Evolutionary conservation across 257 asterid genomes (phyloP), one percentile per base, ranked within the genome.

Genomic region (Ballota nigra): DNA sequence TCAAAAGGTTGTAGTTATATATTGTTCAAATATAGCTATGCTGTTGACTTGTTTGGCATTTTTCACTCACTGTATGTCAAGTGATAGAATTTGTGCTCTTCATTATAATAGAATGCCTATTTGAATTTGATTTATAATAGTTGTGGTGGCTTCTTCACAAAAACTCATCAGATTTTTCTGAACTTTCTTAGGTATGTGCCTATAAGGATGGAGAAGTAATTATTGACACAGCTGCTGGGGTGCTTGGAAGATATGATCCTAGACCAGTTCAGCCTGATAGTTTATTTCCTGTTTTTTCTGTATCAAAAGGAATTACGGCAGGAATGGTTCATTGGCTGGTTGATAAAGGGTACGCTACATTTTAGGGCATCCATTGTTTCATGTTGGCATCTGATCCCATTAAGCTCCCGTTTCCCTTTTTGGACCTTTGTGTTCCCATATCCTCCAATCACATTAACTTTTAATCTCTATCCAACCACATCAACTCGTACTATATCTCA

Each of bases 231-330:
- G 87, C 98, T 72, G 98, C 98, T 86, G 97, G 98, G 70, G 85
- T 76, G 63, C 98, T 94, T 61, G 98, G 98, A 78, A 87, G 92
- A 91, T 91, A 91, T 78, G 98, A 94, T 78, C 98, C 98, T 34
- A 88, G 98, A 72, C 98, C 98, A 60, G 97, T 94, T 80, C 98
- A 87, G 79, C 96, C 96, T 7, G 98, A 94, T 86, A 89, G 97
- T 80, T 87, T 94, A 77, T 94, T 91, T 85, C 92, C 95, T 62
- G 94, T 91, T 70, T 94, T 94, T 78, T 94, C 98, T 52, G 97
- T 77, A 18, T 87, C 98, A 9, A 94, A 94, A 82, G 98, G 96
- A 75, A 85, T 94, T 63, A 91, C 96, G 15, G 87, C 97, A 29
- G 97, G 98, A 75, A 78, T 94, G 91, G 84, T 94, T 65, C 98